phyloP scores from a whole-genome alignment of 1,284 basidiomycete genomes.

The Rhodofomes roseus region DNA sequence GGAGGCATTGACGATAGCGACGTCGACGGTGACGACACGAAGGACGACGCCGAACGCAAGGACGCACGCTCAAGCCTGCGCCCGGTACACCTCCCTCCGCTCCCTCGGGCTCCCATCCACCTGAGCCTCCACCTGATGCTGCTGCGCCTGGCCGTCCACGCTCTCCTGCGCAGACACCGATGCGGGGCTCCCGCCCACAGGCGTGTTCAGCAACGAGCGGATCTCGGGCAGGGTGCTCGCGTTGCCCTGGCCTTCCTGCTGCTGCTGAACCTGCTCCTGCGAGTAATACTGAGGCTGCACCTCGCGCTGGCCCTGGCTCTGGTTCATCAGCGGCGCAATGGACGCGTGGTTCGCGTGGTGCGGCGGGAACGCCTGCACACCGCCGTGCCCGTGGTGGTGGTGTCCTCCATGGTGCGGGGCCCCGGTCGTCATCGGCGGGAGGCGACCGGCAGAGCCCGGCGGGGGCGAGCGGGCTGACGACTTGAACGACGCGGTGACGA shows the following conservation, averaged over 20 bases:
- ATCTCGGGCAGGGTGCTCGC: slow-evolving; percentile 22
- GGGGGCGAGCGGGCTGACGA: slow-evolving; percentile 30
- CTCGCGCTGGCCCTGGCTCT: slow-evolving; percentile 9
- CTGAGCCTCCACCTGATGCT: slow-evolving; percentile 9
- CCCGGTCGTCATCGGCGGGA: slow-evolving; percentile 20
- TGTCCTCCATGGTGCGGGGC: slow-evolving; percentile 9
- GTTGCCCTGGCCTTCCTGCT: slow-evolving; percentile 1
- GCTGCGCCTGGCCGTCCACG: slow-evolving; percentile 11
- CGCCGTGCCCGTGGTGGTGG: background rate
- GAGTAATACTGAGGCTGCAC: slow-evolving; percentile 10
- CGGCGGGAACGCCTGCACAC: slow-evolving; percentile 31
- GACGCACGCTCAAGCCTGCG: slow-evolving; percentile 1
- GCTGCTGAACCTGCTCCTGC: slow-evolving; percentile 10
- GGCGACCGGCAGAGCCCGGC: slow-evolving; percentile 20
- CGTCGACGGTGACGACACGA: too few species aligned
- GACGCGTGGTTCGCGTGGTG: slow-evolving; percentile 47
- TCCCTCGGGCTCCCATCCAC: slow-evolving; percentile 18
- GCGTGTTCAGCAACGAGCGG: slow-evolving; percentile 25
- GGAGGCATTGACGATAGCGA: too few species aligned
- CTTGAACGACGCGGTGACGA: slow-evolving; percentile 39
- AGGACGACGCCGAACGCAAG: too few species aligned
- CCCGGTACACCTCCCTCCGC: slow-evolving; percentile 19
- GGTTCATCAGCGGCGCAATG: slow-evolving; percentile 39
- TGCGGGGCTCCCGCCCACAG: slow-evolving; percentile 12
- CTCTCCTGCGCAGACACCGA: slow-evolving; percentile 10